A percentile compares a stretch with the other conserved stretches of the same genome.
These are phyloP conservation scores for Sarocladiaceae sp. DNA, from an alignment of 2,329 filamentous ascomycete species.

Conservation along the genomic window DNA sequence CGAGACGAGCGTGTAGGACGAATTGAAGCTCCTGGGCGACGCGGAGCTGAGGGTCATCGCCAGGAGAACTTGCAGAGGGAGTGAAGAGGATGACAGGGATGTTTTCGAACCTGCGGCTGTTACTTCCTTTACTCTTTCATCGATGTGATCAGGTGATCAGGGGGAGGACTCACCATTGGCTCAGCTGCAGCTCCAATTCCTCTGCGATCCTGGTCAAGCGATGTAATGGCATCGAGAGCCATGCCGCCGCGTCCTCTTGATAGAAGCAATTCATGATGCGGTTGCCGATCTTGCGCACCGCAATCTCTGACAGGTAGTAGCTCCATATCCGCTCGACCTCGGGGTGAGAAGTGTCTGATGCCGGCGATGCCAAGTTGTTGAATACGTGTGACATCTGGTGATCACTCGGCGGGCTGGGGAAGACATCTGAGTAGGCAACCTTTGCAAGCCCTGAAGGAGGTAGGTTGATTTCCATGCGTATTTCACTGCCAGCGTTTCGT, in stretches of 20 bases:
- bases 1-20: not conserved
- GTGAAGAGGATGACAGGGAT: constrained; percentile 1
- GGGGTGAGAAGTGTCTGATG: not conserved
- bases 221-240: not conserved
- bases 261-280: constrained; percentile 25
- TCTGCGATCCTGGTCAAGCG: not conserved
- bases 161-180: not conserved
- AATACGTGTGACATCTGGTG: not conserved
- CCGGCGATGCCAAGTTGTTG: not conserved
- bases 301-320: constrained; percentile 2
- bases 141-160: not conserved
- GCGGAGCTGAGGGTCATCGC: not conserved
- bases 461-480: not conserved
- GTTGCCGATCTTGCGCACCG: not conserved
- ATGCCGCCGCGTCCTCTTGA: not conserved
- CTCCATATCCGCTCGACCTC: constrained; percentile 1
- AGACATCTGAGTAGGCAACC: not conserved
- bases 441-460: not conserved
- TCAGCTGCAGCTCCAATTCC: not conserved
- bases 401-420: not conserved
- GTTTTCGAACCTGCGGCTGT: not conserved
- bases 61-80: not conserved
- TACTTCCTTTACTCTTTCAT: not conserved
- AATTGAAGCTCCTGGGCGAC: not conserved
- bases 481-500: not conserved